A percentile compares a stretch with the other conserved stretches of the same genome.
These are phyloP conservation scores for Penicillium nucicola DNA, from an alignment of 495 filamentous ascomycete genomes.

Conservation along the genomic window DNA sequence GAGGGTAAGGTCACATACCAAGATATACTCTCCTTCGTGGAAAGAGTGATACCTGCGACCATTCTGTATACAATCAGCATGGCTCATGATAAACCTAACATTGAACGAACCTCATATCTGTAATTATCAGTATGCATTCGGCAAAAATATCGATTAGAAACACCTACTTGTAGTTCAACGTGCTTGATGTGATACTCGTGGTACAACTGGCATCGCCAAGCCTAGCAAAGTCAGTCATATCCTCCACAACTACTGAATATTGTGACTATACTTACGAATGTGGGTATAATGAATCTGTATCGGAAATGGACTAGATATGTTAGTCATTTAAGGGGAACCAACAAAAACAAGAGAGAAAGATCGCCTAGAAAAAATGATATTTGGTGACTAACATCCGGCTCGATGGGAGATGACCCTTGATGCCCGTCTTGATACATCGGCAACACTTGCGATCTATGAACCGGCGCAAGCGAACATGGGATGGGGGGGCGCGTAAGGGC, in stretches of 20 bases:
- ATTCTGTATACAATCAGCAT: slow-evolving; percentile 14
- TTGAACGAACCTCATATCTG: slow-evolving; percentile 34
- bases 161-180: slow-evolving; percentile 43
- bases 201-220: slow-evolving; percentile 32
- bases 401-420: slow-evolving; percentile 18
- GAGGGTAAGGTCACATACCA: slow-evolving; percentile 8
- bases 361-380: not conserved
- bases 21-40: slow-evolving; percentile 25
- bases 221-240: slow-evolving; percentile 10
- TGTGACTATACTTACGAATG: slow-evolving; percentile 28
- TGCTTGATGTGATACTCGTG: slow-evolving; percentile 37
- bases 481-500: not conserved
- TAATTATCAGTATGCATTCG: not conserved
- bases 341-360: not conserved
- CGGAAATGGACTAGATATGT: slow-evolving; percentile 17
- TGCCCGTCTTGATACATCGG: slow-evolving; percentile 9
- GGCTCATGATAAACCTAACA: no score
- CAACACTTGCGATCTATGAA: not conserved
- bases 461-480: not conserved
- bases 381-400: slow-evolving; percentile 28
- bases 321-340: not conserved
- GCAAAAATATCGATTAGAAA: not conserved
- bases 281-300: slow-evolving; percentile 29
- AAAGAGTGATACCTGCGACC: slow-evolving; percentile 29
- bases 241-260: not conserved